Conservation (phyloP, 1,284 basidiomycete genomes). For the Hymenochaete sp. region DNA sequence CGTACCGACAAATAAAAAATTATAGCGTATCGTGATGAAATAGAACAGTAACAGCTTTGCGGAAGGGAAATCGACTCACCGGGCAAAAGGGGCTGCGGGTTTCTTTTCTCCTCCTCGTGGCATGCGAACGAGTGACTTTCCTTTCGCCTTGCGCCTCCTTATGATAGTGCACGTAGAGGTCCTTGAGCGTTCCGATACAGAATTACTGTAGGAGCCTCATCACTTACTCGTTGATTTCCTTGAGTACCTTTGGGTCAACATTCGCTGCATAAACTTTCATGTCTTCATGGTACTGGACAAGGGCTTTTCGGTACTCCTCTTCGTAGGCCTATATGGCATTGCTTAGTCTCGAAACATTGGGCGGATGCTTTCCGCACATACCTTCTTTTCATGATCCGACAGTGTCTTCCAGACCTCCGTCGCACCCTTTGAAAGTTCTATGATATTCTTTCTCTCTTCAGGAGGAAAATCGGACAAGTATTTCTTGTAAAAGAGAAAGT, state of each 20-base stretch:
- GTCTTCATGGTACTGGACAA: conserved; percentile 8
- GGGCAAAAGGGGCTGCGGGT: background rate
- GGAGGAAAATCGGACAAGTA: background rate
- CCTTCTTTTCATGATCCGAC: conserved; percentile 22
- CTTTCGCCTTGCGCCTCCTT: conserved; percentile 11
- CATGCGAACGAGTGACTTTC: background rate
- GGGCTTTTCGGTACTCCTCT: conserved; percentile 5
- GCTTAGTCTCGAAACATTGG: background rate
- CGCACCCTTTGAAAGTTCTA: background rate
- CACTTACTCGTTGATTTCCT: conserved; percentile 15
- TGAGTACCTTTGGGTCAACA: conserved; percentile 15
- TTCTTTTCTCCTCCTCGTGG: background rate
- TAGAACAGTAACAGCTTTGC: too few species aligned
- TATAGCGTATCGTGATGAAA: too few species aligned
- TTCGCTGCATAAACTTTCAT: conserved; percentile 16
- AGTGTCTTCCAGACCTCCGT: conserved; percentile 16
- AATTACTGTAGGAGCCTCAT: background rate
- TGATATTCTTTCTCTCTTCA: background rate
- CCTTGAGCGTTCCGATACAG: background rate
- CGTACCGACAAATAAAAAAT: too few species aligned
- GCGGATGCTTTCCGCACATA: conserved; percentile 5
- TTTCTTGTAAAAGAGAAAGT: conserved; percentile 7
- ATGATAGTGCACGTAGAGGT: background rate
- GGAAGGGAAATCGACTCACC: too few species aligned
- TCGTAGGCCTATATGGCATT: background rate